Evolutionary conservation across 768 basidiomycete species (phyloP).

Genomic region (Termitomyces eurrhizus): DNA sequence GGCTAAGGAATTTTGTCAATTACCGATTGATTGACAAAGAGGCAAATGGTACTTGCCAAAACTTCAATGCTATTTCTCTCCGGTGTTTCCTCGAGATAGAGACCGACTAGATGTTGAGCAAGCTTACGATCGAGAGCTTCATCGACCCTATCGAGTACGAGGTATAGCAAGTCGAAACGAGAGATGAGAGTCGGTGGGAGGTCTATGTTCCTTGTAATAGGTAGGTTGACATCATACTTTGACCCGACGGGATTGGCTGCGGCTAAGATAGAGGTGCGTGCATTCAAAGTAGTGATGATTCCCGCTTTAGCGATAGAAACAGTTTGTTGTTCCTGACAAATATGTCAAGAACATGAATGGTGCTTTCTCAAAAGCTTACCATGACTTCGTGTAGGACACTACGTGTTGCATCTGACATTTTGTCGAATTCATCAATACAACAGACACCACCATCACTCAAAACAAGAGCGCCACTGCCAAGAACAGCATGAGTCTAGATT

Average conservation of each 20-base stretch:
- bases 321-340: slow-evolving; percentile 92
- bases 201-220: slow-evolving; percentile 95
- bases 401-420: slow-evolving; percentile 97
- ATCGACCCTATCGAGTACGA: slow-evolving; percentile 93
- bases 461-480: slow-evolving; percentile 81
- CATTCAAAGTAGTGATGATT: slow-evolving; percentile 97
- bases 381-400: slow-evolving; percentile 99
- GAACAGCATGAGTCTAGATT: slow-evolving; percentile 2
- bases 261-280: slow-evolving; percentile 95
- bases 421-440: slow-evolving; percentile 99
- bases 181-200: slow-evolving; percentile 97
- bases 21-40: background rate
- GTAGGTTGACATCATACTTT: slow-evolving; percentile 88
- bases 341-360: background rate
- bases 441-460: slow-evolving; percentile 96
- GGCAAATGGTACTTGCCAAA: slow-evolving; percentile 50
- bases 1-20: slow-evolving; percentile 46
- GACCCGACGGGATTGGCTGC: slow-evolving; percentile 97
- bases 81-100: slow-evolving; percentile 92
- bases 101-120: slow-evolving; percentile 87
- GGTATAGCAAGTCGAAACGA: slow-evolving; percentile 93
- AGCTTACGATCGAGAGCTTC: slow-evolving; percentile 81
- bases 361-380: slow-evolving; percentile 38
- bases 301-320: slow-evolving; percentile 99
- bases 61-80: slow-evolving; percentile 63